Evolutionary conservation across 768 basidiomycete genomes (phyloP).

Genomic region (Trametes maxima): DNA sequence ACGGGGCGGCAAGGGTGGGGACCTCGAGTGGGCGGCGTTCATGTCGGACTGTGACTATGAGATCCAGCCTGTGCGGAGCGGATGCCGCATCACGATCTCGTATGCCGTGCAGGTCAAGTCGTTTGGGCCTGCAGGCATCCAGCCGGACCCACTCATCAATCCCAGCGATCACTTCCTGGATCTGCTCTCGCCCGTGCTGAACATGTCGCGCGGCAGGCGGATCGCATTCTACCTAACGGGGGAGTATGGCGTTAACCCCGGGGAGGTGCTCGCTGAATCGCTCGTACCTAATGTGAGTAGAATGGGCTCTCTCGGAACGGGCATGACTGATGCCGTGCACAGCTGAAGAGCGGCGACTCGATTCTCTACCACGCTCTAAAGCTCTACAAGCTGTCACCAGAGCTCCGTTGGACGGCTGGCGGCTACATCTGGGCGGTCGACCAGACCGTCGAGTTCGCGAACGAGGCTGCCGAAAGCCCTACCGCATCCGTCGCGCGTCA

Average conservation of each 20-base stretch:
- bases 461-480: slow-evolving; percentile 42
- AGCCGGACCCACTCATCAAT: slow-evolving; percentile 64
- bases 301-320: not conserved
- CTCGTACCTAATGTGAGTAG: slow-evolving; percentile 67
- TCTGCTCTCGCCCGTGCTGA: slow-evolving; percentile 68
- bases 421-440: slow-evolving; percentile 82
- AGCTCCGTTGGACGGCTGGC: slow-evolving; percentile 80
- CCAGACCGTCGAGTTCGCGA: slow-evolving; percentile 63
- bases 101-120: slow-evolving; percentile 73
- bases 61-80: slow-evolving; percentile 69
- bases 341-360: slow-evolving; percentile 81
- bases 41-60: slow-evolving; percentile 75
- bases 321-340: slow-evolving; percentile 8
- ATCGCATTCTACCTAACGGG: slow-evolving; percentile 73
- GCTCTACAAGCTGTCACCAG: slow-evolving; percentile 71
- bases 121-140: slow-evolving; percentile 55
- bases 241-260: slow-evolving; percentile 71
- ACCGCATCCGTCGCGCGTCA: slow-evolving; percentile 15
- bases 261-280: slow-evolving; percentile 67
- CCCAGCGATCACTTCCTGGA: slow-evolving; percentile 79
- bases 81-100: slow-evolving; percentile 67
- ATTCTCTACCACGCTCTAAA: slow-evolving; percentile 77
- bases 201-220: slow-evolving; percentile 68
- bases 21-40: slow-evolving; percentile 81
- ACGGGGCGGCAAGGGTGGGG: slow-evolving; percentile 59